Evolutionary conservation across 169 alveolate genomes (phyloP).

Genomic region (Plasmodium reichenowi): DNA sequence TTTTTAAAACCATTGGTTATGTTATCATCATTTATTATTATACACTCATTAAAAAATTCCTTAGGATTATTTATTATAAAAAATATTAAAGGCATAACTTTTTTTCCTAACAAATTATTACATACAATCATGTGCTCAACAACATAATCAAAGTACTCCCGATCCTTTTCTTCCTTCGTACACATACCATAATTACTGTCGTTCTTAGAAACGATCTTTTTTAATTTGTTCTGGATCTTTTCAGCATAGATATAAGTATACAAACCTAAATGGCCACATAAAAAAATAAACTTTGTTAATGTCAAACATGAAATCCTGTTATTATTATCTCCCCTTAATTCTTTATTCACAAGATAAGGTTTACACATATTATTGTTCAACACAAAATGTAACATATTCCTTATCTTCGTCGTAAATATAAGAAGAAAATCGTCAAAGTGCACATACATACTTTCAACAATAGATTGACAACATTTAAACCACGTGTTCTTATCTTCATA

Average conservation of each 20-base stretch:
- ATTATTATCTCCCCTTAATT: background rate
- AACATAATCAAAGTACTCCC: conserved; percentile 72
- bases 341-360: background rate
- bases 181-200: conserved; percentile 74
- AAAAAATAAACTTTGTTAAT: conserved; percentile 41
- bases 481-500: conserved; percentile 33
- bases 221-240: conserved; percentile 54
- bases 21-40: conserved; percentile 13
- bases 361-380: background rate
- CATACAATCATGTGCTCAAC: conserved; percentile 74
- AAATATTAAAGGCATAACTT: conserved; percentile 62
- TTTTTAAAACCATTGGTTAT: background rate
- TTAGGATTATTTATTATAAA: conserved; percentile 49
- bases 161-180: conserved; percentile 68
- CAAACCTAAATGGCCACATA: conserved; percentile 67
- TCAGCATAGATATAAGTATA: conserved; percentile 75
- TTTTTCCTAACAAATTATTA: conserved; percentile 60
- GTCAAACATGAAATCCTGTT: conserved; percentile 47
- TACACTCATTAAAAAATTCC: conserved; percentile 35
- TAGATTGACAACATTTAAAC: conserved; percentile 63
- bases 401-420: conserved; percentile 38
- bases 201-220: conserved; percentile 36
- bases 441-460: conserved; percentile 70
- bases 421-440: conserved; percentile 52
- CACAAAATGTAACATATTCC: conserved; percentile 8